Evolutionary conservation across 305 asterid species (phyloP).

Genomic region (Fraxinus albicans): DNA sequence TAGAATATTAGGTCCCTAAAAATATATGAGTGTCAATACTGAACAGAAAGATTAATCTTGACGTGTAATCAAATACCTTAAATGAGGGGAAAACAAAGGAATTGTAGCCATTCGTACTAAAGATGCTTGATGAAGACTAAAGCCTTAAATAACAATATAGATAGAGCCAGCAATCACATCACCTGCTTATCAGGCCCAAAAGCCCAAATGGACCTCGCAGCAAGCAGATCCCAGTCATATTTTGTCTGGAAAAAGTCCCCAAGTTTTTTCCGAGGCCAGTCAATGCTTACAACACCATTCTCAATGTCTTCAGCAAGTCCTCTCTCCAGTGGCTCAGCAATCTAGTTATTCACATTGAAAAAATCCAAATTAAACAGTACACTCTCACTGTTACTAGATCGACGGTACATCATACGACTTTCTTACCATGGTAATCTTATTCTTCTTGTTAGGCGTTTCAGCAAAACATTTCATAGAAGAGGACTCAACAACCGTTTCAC

Average conservation of each 20-base stretch:
- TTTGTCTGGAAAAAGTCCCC: constrained; percentile 91
- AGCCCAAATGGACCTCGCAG: constrained; percentile 98
- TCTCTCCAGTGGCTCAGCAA: constrained; percentile 94
- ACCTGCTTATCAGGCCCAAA: constrained; percentile 99
- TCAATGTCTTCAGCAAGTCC: constrained; percentile 99
- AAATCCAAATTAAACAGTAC: constrained; percentile 3
- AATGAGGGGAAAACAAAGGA: not conserved
- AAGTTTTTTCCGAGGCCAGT: constrained; percentile 86
- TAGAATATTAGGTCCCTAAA: constrained; percentile 91
- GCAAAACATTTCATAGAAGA: constrained; percentile 99
- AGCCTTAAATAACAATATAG: not conserved
- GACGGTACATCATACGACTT: not conserved
- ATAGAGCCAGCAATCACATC: constrained; percentile 9
- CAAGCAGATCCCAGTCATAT: constrained; percentile 98
- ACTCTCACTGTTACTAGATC: not conserved
- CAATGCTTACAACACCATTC: constrained; percentile 83
- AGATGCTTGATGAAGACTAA: not conserved
- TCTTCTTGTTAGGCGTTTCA: constrained; percentile 96
- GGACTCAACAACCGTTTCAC: constrained; percentile 96
- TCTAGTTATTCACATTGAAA: constrained; percentile 41
- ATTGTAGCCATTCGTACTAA: not conserved
- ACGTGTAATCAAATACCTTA: constrained; percentile 7
- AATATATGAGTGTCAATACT: constrained; percentile 15
- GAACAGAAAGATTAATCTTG: constrained; percentile 1
- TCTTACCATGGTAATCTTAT: constrained; percentile 94